Evolutionary conservation across 805 yeast species (phyloP).

Genomic region (Wickerhamomyces tratensis): DNA sequence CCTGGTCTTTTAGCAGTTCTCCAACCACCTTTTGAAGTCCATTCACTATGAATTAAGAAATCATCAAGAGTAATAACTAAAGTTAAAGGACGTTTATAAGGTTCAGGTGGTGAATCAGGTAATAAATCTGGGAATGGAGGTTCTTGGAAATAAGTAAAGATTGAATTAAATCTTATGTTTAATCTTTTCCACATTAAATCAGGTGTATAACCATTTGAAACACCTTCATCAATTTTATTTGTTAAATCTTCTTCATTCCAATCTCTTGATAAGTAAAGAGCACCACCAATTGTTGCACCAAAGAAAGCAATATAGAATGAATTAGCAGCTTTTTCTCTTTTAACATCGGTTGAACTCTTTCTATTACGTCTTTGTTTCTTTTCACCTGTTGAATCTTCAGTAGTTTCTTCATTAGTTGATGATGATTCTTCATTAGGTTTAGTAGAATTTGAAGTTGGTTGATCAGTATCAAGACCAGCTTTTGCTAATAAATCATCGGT

Average conservation of each 20-base stretch:
- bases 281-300: constrained; percentile 39
- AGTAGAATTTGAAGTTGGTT: constrained; percentile 6
- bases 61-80: constrained; percentile 87
- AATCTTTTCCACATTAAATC: constrained; percentile 59
- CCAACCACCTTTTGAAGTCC: constrained; percentile 94
- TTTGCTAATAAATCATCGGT: constrained; percentile 74
- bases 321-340: constrained; percentile 76
- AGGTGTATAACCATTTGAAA: constrained; percentile 62
- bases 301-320: constrained; percentile 52
- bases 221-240: constrained; percentile 32
- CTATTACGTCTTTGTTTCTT: constrained; percentile 35
- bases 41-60: constrained; percentile 78
- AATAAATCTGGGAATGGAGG: constrained; percentile 90
- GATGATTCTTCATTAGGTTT: constrained; percentile 7
- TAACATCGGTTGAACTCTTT: constrained; percentile 66
- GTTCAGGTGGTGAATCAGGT: constrained; percentile 87
- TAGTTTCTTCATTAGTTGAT: constrained; percentile 6
- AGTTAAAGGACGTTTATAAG: constrained; percentile 87
- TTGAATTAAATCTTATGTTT: constrained; percentile 58
- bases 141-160: constrained; percentile 79
- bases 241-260: constrained; percentile 76
- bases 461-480: constrained; percentile 69
- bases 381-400: constrained; percentile 17
- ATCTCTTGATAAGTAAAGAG: constrained; percentile 69
- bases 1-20: constrained; percentile 99